Evolutionary conservation across 148 eudicot species (phyloP), one percentile per base, ranked within the genome.

Genomic region (Rhododendron vialii): DNA sequence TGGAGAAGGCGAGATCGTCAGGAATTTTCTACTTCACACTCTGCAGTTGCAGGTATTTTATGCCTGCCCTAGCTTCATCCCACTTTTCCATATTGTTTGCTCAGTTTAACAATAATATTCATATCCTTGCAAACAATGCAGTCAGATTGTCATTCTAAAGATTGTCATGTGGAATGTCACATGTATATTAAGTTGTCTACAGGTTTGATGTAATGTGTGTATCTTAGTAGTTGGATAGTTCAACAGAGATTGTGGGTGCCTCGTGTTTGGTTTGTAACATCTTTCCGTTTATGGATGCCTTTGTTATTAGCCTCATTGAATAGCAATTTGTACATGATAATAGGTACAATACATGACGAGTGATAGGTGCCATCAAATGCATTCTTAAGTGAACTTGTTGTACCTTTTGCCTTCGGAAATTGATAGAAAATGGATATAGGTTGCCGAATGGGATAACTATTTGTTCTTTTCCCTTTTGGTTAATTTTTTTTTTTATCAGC

Each of bases 21-120:
- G 90, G 94, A 96, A 94, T 75, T 96, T 96, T 86, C 90, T 96
- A 82, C 94, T 95, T 67, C 96, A 95, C 87, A 95, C 98, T 17
- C 92, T 96, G 90, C 99, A 93, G 85, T 88, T 96, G 90, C 99
- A 95, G 99, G 99, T 95, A 91, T 20, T 63, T 71, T 73, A 3
- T 82, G 75, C 35, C 2, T 81, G 26, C 28, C 43, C 43, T n/a
- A 24, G 26, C 33, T 57, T 7, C 45, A 48, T 73, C 53, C 11
- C 9, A 26, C 55, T 71, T 45, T 57, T 33, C n/a, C 75, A 1
- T 81, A 43, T 14, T 75, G 9, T 43, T 30, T 59, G 20, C 43
- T 11, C 78, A 45, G 33, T 22, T 69, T 59, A 41, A 17, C n/a
- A 55, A n/a, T 3, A 33, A 57, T 55, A 55, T 59, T 38, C 41